Percentiles rank a stretch among this genome's conserved stretches.
Conservation (phyloP, 1,284 basidiomycete species). For the Sanghuangporus weigelae region DNA sequence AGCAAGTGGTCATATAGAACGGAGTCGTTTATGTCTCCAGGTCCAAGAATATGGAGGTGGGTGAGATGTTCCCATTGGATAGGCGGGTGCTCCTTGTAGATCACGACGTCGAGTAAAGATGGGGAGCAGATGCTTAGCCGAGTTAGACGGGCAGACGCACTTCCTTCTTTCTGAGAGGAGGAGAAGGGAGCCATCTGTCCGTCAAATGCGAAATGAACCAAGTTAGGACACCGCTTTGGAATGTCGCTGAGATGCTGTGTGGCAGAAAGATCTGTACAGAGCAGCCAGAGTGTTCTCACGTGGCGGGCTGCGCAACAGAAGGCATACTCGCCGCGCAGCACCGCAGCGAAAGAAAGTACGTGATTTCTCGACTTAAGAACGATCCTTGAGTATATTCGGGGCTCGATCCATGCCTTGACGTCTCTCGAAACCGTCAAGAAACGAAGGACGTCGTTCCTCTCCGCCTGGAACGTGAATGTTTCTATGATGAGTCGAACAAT, state of each 20-base stretch:
- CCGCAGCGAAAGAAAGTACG: neutral
- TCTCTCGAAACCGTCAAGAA: slow-evolving; percentile 1
- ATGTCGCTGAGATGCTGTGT: neutral
- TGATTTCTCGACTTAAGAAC: slow-evolving; percentile 2
- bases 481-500: slow-evolving; percentile 5
- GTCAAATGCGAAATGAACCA: slow-evolving; percentile 13
- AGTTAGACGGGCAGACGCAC: neutral
- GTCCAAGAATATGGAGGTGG: slow-evolving; percentile 11
- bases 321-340: neutral
- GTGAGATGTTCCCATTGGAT: slow-evolving; percentile 7
- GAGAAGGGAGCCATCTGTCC: neutral
- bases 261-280: neutral
- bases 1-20: slow-evolving; percentile 1
- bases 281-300: slow-evolving; percentile 1
- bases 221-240: slow-evolving; percentile 2
- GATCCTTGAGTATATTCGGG: neutral
- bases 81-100: neutral
- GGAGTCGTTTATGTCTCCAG: neutral
- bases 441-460: slow-evolving; percentile 1
- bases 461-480: neutral
- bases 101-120: neutral
- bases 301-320: slow-evolving; percentile 8
- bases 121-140: slow-evolving; percentile 7
- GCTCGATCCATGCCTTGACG: slow-evolving; percentile 6
- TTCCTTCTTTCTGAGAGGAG: neutral